Evolutionary conservation across 495 filamentous ascomycete species (phyloP).

Genomic region (Trypethelium eluteriae): DNA sequence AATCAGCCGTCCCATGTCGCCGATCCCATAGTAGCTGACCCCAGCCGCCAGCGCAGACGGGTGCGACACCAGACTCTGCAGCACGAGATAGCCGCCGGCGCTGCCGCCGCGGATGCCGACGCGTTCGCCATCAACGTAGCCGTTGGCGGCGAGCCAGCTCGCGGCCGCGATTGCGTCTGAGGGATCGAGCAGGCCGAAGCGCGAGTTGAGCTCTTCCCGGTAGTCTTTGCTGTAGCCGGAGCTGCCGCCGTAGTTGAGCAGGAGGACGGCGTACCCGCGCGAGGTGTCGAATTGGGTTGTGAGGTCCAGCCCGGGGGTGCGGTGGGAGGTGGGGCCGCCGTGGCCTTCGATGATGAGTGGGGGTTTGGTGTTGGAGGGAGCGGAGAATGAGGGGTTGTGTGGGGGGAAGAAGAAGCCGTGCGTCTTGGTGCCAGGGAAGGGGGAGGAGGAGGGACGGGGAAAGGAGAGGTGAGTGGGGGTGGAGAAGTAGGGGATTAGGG

Average conservation of each 20-base stretch:
- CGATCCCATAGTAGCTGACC: conserved; percentile 41
- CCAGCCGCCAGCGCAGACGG: conserved; percentile 38
- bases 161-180: conserved; percentile 42
- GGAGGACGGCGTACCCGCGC: conserved; percentile 43
- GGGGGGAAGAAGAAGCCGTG: conserved; percentile 43
- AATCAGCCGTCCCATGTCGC: conserved; percentile 38
- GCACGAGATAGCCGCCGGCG: conserved; percentile 44
- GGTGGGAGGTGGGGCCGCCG: conserved; percentile 43
- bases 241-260: conserved; percentile 45
- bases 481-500: conserved; percentile 3
- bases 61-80: conserved; percentile 36
- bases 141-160: conserved; percentile 33
- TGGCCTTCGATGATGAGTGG: conserved; percentile 43
- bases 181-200: conserved; percentile 42
- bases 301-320: conserved; percentile 32
- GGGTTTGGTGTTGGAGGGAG: conserved; percentile 29
- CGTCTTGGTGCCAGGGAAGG: conserved; percentile 33
- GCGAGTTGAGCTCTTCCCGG: conserved; percentile 37
- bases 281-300: conserved; percentile 45
- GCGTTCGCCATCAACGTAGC: conserved; percentile 33
- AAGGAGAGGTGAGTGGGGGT: conserved; percentile 7
- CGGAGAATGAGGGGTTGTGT: conserved; percentile 32
- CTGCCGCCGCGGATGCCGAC: conserved; percentile 44
- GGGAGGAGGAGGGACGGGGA: conserved; percentile 11
- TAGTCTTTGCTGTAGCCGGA: conserved; percentile 45